Evolutionary conservation across 352 stramenopile genomes (phyloP).

Genomic region (Pythium coloratum): DNA sequence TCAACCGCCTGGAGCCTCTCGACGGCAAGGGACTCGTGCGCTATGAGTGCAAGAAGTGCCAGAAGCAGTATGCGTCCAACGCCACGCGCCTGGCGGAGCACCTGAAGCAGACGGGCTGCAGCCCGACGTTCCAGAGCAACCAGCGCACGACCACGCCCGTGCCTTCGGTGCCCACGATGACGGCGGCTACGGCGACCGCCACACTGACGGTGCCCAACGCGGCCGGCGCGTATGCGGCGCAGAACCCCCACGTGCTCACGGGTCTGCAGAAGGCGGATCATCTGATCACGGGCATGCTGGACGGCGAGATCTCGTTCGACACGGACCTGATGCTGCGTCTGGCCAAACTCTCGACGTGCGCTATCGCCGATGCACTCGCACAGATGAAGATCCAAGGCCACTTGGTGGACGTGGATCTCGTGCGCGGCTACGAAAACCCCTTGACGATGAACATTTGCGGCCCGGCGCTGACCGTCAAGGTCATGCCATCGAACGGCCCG

Average conservation of each 20-base stretch:
- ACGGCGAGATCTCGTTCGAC: conserved; percentile 60
- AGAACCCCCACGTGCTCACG: conserved; percentile 36
- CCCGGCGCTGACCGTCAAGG: conserved; percentile 70
- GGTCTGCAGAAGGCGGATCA: conserved; percentile 56
- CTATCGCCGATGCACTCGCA: conserved; percentile 76
- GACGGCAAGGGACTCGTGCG: conserved; percentile 74
- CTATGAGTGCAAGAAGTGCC: conserved; percentile 88
- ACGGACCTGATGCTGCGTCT: conserved; percentile 67
- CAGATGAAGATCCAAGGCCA: conserved; percentile 79
- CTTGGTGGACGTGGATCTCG: conserved; percentile 71
- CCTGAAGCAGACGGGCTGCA: conserved; percentile 70
- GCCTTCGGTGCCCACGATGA: conserved; percentile 25
- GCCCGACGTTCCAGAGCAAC: conserved; percentile 79
- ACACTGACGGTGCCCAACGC: conserved; percentile 32
- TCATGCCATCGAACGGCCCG: conserved; percentile 65
- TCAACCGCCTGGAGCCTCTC: conserved; percentile 65
- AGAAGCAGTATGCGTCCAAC: conserved; percentile 87
- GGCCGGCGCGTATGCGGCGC: conserved; percentile 33
- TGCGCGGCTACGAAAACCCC: conserved; percentile 57
- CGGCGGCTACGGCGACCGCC: conserved; percentile 24
- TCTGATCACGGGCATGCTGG: conserved; percentile 64
- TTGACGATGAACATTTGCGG: conserved; percentile 74
- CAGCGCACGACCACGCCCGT: conserved; percentile 40
- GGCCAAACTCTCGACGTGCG: conserved; percentile 78
- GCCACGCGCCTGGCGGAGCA: conserved; percentile 80